Conservation (phyloP, 495 filamentous ascomycete species). For the Bacidia gigantensis region DNA sequence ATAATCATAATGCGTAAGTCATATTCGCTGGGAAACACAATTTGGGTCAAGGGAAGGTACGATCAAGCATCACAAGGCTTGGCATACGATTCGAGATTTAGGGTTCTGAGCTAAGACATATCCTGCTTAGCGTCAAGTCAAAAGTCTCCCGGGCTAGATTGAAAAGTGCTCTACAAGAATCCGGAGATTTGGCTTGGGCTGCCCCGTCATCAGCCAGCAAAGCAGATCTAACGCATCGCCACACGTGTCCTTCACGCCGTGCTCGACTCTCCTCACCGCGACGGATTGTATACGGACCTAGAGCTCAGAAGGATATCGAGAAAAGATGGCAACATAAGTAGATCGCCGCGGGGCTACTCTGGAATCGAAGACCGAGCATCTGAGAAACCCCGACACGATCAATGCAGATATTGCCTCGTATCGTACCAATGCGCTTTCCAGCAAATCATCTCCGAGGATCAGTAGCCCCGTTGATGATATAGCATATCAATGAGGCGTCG, state of each 20-base stretch:
- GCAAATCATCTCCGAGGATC: not conserved
- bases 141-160: no score
- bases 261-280: no score
- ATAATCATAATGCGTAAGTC: no score
- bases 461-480: not conserved
- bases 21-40: no score
- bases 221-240: no score
- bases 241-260: no score
- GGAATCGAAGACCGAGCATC: not conserved
- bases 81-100: no score
- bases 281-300: no score
- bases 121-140: not conserved
- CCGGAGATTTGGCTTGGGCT: not conserved
- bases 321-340: not conserved
- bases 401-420: not conserved
- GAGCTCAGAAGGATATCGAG: not conserved
- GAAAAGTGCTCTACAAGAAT: not conserved
- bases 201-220: not conserved
- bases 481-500: not conserved
- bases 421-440: not conserved
- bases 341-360: not conserved
- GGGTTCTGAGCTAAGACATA: not conserved
- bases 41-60: no score
- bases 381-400: not conserved
- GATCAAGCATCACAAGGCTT: no score